Base-by-base conservation (phyloP, 169 alveolate species). In the Eimeria falciformis region DNA sequence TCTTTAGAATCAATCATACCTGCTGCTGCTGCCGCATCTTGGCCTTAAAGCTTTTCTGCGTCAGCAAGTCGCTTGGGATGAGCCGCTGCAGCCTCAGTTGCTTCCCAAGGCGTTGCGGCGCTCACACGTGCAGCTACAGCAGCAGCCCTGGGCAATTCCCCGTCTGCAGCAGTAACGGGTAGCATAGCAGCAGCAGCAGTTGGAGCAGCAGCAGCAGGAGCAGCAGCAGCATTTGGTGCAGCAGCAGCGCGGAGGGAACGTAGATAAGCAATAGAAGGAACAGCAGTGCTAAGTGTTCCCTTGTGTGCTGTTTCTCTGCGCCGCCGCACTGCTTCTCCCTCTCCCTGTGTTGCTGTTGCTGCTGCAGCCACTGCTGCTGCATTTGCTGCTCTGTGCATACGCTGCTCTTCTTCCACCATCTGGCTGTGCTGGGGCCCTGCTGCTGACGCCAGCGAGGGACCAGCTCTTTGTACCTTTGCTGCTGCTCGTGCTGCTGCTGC, bases 401-500 rank as follows among this genome's bases (percentile, higher is more conserved):
- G 47, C 55, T 23, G 77, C 77, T 23, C 47, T 25, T 6, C 47
- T 45, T 23, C 47, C 77, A 27, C 27, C 53, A 27, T n/a, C 81
- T 14, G 2, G 55, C 43, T 46, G 11, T 69, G 81, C 81, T 69
- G 81, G 55, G 9, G 81, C 50, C 46, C 66, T 45, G 21, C 62
- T 45, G 65, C 37, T 4, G 37, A 37, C 33, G 27, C 55, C 81
- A 29, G 17, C 50, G 25, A 69, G 12, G 47, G 37, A 69, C 23
- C 29, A 7, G 21, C 33, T 1, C 84, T 4, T 40, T 45, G 50
- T 45, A 65, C 18, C 21, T 25, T 12, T 65, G 37, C 65, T 5
- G 55, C 65, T 21, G 84, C 65, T 75, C 23, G 43, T 43, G 81
- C 81, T 69, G 81, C 62, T 50, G 11, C 81, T 69, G 81, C 81